Evolutionary conservation across 2,329 filamentous ascomycete genomes (phyloP).

Genomic region (Microdochium nivale): DNA sequence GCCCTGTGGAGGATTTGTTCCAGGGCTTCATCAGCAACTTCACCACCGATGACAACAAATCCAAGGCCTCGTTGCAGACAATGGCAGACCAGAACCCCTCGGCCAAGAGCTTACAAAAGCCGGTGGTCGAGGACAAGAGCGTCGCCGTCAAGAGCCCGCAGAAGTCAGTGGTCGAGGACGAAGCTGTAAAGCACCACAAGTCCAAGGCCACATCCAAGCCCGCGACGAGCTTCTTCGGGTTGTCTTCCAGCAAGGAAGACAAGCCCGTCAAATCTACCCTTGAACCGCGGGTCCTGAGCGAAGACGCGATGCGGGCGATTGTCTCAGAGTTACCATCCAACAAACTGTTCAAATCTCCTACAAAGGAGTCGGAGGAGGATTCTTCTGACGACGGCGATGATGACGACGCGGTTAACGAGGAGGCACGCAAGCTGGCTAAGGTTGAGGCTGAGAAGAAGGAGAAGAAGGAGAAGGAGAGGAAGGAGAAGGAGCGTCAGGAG

Average conservation of each 20-base stretch:
- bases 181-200: neutral
- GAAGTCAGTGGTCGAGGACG: neutral
- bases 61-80: neutral
- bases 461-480: slow-evolving; percentile 20
- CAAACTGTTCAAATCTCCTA: neutral
- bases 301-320: neutral
- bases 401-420: no score
- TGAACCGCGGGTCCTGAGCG: neutral
- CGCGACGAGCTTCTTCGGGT: neutral
- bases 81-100: neutral
- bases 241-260: neutral
- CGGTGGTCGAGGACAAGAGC: neutral
- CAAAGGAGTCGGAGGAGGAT: neutral
- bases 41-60: neutral
- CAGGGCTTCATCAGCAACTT: neutral
- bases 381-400: slow-evolving; percentile 28
- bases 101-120: neutral
- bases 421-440: slow-evolving; percentile 43
- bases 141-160: neutral
- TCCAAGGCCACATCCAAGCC: neutral
- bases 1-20: neutral
- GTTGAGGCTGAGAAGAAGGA: slow-evolving; percentile 55
- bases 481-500: slow-evolving; percentile 57
- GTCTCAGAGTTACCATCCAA: neutral
- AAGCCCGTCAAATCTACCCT: neutral